A percentile compares a stretch with the other conserved stretches of the same genome.
phyloP scores from a whole-genome alignment of 1,284 basidiomycete species.

The Sporisorium graminicola region DNA sequence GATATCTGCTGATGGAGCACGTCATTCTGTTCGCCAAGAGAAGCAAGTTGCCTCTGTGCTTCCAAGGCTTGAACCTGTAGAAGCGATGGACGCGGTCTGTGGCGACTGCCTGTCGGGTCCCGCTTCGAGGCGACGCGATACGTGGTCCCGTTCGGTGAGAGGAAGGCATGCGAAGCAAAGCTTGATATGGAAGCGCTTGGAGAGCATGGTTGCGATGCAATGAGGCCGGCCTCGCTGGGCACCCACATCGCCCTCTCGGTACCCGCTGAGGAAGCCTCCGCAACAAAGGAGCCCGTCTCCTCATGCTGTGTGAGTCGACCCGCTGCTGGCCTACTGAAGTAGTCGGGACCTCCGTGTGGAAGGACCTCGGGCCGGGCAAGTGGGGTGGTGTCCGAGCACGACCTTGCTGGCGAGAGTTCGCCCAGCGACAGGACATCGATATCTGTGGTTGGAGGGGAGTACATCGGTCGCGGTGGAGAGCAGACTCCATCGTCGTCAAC shows the following conservation, averaged over 20 bases:
- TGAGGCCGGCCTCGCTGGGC: conserved; percentile 38
- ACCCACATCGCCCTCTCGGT: conserved; percentile 22
- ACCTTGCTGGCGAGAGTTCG: conserved; percentile 20
- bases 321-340: conserved; percentile 24
- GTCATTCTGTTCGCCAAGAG: conserved; percentile 59
- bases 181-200: conserved; percentile 41
- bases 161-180: conserved; percentile 30
- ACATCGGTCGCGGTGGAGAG: conserved; percentile 16
- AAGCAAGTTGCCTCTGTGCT: conserved; percentile 56
- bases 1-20: conserved; percentile 57
- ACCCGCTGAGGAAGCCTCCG: not conserved
- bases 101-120: conserved; percentile 11
- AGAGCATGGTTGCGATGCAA: conserved; percentile 41
- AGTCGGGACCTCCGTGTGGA: conserved; percentile 14
- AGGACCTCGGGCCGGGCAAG: conserved; percentile 17
- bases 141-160: conserved; percentile 13
- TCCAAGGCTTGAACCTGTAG: conserved; percentile 41
- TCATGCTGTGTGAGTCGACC: not conserved
- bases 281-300: not conserved
- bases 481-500: too few species aligned
- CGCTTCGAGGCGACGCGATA: conserved; percentile 8
- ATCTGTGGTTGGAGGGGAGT: conserved; percentile 58
- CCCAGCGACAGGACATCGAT: conserved; percentile 25
- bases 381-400: conserved; percentile 32
- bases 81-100: conserved; percentile 34